Evolutionary conservation across 2,329 filamentous ascomycete genomes (phyloP), one percentile per base, ranked within the genome.

Genomic region (Phoma sp.): DNA sequence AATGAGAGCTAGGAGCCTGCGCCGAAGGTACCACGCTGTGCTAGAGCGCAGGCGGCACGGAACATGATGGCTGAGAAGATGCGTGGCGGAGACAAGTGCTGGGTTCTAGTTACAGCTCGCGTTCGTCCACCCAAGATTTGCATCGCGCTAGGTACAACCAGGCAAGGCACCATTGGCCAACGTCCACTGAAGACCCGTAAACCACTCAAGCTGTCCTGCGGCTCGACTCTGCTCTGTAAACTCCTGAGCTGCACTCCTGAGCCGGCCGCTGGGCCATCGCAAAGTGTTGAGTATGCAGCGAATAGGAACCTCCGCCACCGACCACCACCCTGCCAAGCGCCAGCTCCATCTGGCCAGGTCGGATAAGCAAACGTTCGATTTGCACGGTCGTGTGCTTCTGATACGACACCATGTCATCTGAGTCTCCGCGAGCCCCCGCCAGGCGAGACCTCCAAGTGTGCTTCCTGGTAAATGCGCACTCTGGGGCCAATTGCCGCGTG

Each of bases 31-130:
- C 58, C 57, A 62, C 55, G 53, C 60, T 58, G 57, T 61, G 58
- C 65, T 67, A 68, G 61, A 64, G 62, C 56, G 61, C 57, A 58
- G 57, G 49, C 65, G 62, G 66, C 66, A 64, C 61, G 58, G 61
- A 60, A 63, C 60, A 62, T 58, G 53, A 60, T 59, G 62, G 60
- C 60, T 61, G 63, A 58, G 57, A 52, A 56, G 56, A 62, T 56
- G 57, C 53, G 59, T 56, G 57, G 59, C 55, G 61, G 56, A 65
- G 51, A 60, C 57, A 51, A 51, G 57, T 55, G 58, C 54, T 55
- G 59, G 55, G 50, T 38, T 54, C 53, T 60, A 29, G 27, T 29
- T 29, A 61, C 60, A 59, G 59, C 52, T 56, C 55, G 52, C 44
- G 52, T 48, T 56, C 50, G 48, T 56, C 54, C 58, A 53, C 53